Base-by-base conservation (phyloP, 2,329 filamentous ascomycete genomes). In the Cladosporium sp. region DNA sequence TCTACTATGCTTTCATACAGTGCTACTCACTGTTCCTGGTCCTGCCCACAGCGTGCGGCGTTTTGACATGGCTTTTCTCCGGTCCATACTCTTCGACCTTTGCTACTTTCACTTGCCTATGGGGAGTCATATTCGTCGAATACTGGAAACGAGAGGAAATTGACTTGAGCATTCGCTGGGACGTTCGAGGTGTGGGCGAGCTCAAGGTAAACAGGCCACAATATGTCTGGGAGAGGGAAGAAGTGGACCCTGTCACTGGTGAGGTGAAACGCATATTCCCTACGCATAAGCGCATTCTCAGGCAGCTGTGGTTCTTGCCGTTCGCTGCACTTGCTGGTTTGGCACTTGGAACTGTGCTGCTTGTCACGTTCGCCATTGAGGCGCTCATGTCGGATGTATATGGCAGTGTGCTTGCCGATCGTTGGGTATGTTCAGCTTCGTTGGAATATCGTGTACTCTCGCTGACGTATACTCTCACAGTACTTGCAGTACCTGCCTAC, bases 91-190 rank as follows among this genome's bases (percentile, higher is more conserved):
- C 61, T 5, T n/a, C 61, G 15, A 47, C 51, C 11, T 64, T 64
- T 28, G 61, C 61, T 12, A 15, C 55, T 15, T 57, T 64, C n/a
- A 64, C 61, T 26, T 64, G 61, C 51, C 36, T 64, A 3, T 64
- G 61, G 61, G 61, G 61, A 36, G 38, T 64, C 26, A 7, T 57
- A 24, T 64, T 64, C 28, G 61, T 64, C 34, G 61, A 64, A 18
- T 64, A 57, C 26, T 64, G 61, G 61, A 64, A 64, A 30, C 61
- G 61, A 30, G 51, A 64, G 18, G 61, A 64, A 28, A 34, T 64
- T n/a, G 61, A 64, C 18, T 28, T 64, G 34, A 64, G 61, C n/a
- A 64, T 64, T n/a, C 61, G 61, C 24, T 64, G 61, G 61, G 61
- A 64, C 6, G 61, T 64, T 4, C n/a, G 51, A 2, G 61, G 61